These are phyloP conservation scores for Lodderomyces oxycetoniae DNA, from an alignment of 1,139 yeast species.

Conservation along the genomic window DNA sequence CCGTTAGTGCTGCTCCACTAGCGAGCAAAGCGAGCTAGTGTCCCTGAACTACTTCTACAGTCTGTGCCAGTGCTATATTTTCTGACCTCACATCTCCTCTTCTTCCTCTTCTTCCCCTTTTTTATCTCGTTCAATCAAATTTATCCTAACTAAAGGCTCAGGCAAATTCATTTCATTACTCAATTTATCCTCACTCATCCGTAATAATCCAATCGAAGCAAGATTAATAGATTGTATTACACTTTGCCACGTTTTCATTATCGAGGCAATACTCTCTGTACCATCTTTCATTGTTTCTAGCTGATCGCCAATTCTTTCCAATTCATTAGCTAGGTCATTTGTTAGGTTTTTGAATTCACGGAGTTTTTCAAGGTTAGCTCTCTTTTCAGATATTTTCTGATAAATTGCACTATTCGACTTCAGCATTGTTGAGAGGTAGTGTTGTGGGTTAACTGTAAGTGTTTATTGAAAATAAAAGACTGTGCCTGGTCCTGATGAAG, in stretches of 20 bases:
- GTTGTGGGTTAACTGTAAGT: too few relatives aligned
- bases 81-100: not conserved
- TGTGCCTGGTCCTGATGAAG: not conserved
- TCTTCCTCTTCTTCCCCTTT: conserved; percentile 7
- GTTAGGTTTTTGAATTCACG: conserved; percentile 49
- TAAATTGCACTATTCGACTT: conserved; percentile 17
- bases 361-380: conserved; percentile 49
- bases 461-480: not conserved
- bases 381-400: conserved; percentile 41
- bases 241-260: conserved; percentile 66
- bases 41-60: conserved; percentile 5
- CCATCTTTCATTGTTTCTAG: conserved; percentile 52
- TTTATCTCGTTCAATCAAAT: conserved; percentile 22
- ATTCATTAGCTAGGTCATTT: conserved; percentile 40
- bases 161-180: conserved; percentile 16
- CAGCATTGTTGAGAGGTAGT: too few relatives aligned
- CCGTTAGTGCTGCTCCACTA: too few relatives aligned
- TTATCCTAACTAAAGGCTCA: conserved; percentile 63
- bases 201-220: conserved; percentile 58
- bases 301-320: conserved; percentile 46
- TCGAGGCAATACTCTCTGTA: conserved; percentile 50
- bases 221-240: conserved; percentile 61
- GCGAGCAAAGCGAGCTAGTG: too few relatives aligned
- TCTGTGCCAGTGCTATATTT: too few relatives aligned
- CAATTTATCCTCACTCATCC: conserved; percentile 33